Percentiles rank a stretch among this genome's conserved stretches.
Evolutionary conservation across 2,329 filamentous ascomycete genomes (phyloP).

Genomic region (Tolypocladium ovalisporum): DNA sequence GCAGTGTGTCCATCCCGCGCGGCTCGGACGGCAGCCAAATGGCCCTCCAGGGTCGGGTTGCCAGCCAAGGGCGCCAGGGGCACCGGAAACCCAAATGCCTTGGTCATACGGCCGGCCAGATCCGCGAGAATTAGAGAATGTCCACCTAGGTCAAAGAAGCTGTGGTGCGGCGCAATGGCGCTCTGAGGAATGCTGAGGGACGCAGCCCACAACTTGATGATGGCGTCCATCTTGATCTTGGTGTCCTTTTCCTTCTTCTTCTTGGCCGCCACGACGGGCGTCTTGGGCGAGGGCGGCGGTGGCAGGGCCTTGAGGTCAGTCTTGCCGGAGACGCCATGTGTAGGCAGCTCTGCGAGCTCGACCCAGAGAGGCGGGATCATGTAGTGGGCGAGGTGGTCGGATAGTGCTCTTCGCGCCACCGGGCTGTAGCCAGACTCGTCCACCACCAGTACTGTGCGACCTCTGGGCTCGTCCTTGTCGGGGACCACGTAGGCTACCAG

Average conservation of each 20-base stretch:
- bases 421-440: conserved; percentile 64
- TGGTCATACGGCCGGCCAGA: conserved; percentile 58
- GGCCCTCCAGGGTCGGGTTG: conserved; percentile 60
- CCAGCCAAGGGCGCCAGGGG: conserved; percentile 62
- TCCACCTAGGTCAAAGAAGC: conserved; percentile 73
- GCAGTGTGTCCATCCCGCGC: conserved; percentile 64
- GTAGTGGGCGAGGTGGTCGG: conserved; percentile 62
- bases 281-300: conserved; percentile 44
- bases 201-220: conserved; percentile 62
- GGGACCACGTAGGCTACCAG: conserved; percentile 67
- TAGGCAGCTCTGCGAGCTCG: conserved; percentile 58
- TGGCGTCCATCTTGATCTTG: conserved; percentile 53
- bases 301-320: conserved; percentile 63
- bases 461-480: conserved; percentile 47
- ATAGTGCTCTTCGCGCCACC: conserved; percentile 52
- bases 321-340: conserved; percentile 70
- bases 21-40: conserved; percentile 58
- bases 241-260: conserved; percentile 42
- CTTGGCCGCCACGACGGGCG: conserved; percentile 27
- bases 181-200: conserved; percentile 53
- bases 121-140: conserved; percentile 72
- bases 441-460: conserved; percentile 52
- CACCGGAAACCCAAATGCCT: conserved; percentile 61
- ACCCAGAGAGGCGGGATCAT: conserved; percentile 78
- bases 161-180: conserved; percentile 57